Evolutionary conservation across 768 basidiomycete genomes (phyloP), one percentile per base, ranked within the genome.

Genomic region (Boletales sp.): DNA sequence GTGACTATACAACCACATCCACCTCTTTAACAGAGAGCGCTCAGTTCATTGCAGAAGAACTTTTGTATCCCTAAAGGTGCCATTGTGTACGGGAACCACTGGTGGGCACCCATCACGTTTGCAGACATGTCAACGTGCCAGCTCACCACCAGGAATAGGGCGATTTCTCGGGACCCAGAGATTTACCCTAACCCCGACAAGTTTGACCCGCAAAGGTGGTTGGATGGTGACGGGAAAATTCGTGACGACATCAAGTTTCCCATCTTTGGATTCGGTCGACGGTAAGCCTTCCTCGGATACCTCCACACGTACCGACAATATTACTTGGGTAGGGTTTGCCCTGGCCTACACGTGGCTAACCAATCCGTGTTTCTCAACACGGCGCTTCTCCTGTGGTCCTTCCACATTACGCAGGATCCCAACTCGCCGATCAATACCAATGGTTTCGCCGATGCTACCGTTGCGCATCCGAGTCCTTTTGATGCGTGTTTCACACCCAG

Each of bases 321-420:
- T 34, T 10, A 10, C 30, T 46, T 18, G 11, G n/a, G 21, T 17
- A 39, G 84, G 18, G 72, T 85, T 7, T 87, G 84, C 51, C 84
- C 83, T 0, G 84, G 84, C 0, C 78, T 80, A 57, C 76, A 84
- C 59, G 76, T 87, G 30, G 84, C 63, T n/a, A 64, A 69, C 66
- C 77, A 82, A 6, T 87, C 85, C 8, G 65, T 87, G 3, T 84
- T 83, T 57, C 70, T 87, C 54, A 87, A 83, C 50, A 76, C 81
- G 0, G 82, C 82, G 0, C 72, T 85, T 15, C 68, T 83, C 2
- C 65, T 84, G 31, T 87, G 84, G 83, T 79, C 84, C 0, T 87
- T 87, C 72, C 72, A 64, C 2, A 70, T 89, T 19, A 70, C 68
- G 4, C 58, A 76, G 28, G 80, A 84, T 56, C 75, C 78, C 0